Conservation (phyloP, 1,284 basidiomycete genomes). For the Coniophora puteana region DNA sequence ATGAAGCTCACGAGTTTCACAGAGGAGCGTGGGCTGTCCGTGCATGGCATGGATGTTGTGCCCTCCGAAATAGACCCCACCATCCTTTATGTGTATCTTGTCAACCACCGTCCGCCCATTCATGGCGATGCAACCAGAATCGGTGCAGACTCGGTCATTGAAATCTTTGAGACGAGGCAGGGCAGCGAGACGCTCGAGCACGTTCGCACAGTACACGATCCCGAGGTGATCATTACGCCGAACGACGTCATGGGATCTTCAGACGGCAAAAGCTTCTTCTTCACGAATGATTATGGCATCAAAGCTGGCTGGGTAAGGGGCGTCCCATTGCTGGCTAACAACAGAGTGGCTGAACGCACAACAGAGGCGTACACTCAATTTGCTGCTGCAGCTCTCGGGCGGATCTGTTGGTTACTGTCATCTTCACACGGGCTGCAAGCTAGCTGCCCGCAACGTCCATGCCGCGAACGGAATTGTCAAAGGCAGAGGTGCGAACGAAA, state of each 20-base stretch:
- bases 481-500: constrained; percentile 41
- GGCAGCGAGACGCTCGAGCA: constrained; percentile 45
- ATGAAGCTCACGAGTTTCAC: constrained; percentile 41
- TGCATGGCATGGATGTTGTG: constrained; percentile 75
- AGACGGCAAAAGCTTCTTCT: constrained; percentile 59
- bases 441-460: constrained; percentile 40
- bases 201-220: constrained; percentile 54
- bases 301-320: constrained; percentile 47
- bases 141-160: constrained; percentile 70
- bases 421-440: constrained; percentile 52
- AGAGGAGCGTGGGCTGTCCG: constrained; percentile 42
- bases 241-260: constrained; percentile 65
- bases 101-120: constrained; percentile 59
- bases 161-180: constrained; percentile 59
- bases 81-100: constrained; percentile 60
- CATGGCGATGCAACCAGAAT: constrained; percentile 33
- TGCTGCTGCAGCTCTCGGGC: constrained; percentile 28
- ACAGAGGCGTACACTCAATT: constrained; percentile 29
- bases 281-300: constrained; percentile 64
- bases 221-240: constrained; percentile 55
- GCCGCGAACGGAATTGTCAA: constrained; percentile 55
- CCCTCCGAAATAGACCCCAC: constrained; percentile 43
- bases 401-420: constrained; percentile 60
- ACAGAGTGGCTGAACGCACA: constrained; percentile 9
- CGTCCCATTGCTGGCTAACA: background rate